Base-by-base conservation (phyloP, 1,139 yeast genomes). In the Sugiyamaella pinicola region DNA sequence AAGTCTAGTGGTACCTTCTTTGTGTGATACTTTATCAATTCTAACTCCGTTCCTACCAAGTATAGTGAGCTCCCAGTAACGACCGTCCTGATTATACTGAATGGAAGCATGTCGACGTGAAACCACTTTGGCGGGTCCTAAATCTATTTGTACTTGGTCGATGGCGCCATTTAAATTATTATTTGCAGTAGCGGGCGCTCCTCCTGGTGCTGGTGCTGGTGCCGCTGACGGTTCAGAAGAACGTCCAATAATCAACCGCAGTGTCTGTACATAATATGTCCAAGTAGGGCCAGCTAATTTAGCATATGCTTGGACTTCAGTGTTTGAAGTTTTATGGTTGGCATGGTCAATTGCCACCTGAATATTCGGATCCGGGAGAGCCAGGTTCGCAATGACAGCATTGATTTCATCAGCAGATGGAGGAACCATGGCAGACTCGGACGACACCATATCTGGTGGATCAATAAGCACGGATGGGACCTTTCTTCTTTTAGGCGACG, bases 51-150 rank as follows among this genome's bases (percentile, higher is more conserved):
- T 93, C 64, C 99, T 78, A 22, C 99, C 99, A 41, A 79, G 68
- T 1, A 91, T 86, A 57, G 79, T 77, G 58, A 93, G 74, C 66
- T 89, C 96, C 99, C 99, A 93, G 58, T 82, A 77, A 55, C 96
- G 80, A 46, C 81, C 73, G 57, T 81, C 83, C 59, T 85, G 74
- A 66, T 91, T 89, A 69, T 88, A 93, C 47, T 81, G 80, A 57
- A 93, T 89, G 21, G 81, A 72, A 0, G 98, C 99, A 69, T 93
- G 99, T 61, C 81, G 84, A 60, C 99, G 80, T 22, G 95, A 84
- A 8, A 93, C 98, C 19, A 93, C 96, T 68, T 93, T 93, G 9
- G 97, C 95, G 1, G 99, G 99, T 2, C 97, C 97, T 64, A 93
- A 74, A 71, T 93, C 99, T 52, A 93, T 90, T 65, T 90, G 95